Evolutionary conservation across 768 basidiomycete genomes (phyloP), one percentile per base, ranked within the genome.

Genomic region (Russula griseocarnosa): DNA sequence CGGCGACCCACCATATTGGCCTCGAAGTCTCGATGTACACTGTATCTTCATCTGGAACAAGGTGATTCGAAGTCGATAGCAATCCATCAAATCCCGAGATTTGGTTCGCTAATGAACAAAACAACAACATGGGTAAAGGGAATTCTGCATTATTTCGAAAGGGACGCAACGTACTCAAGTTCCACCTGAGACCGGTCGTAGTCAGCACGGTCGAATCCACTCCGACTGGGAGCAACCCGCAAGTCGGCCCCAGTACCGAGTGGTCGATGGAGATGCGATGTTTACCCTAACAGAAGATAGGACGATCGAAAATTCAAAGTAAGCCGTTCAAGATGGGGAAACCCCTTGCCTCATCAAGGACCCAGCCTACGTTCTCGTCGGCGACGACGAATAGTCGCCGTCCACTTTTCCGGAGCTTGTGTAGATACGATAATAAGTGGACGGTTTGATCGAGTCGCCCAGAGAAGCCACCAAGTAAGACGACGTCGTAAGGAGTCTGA

Each of bases 361-460:
- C 86, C 91, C 96, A 98, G 4, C 87, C 92, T 14, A 97, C 79
- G 66, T 88, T 94, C 54, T 98, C 94, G 56, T 94, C 91, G n/a
- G 92, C 92, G 13, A 95, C 78, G 0, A 83, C 91, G 72, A 86
- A 95, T 3, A 88, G 82, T 24, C 79, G 79, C 11, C 81, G 72
- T 34, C 86, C 79, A 1, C 61, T 74, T 69, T 79, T 82, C 50
- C 91, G 84, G 24, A 95, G 77, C 73, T 93, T 93, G 74, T 94
- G 84, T 1, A 98, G 75, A 54, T 87, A 82, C 3, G 94, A 90
- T 13, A 99, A 80, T 0, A 92, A 88, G 70, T 97, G 94, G 5
- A 95, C 79, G 0, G 94, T 97, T 70, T 99, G 97, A 74, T 99
- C 97, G 4, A 99, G 78, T 30, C 97, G 85, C 0, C 97, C 97